Conservation (phyloP, 495 filamentous ascomycete genomes). For the Aspergillus panamensis region DNA sequence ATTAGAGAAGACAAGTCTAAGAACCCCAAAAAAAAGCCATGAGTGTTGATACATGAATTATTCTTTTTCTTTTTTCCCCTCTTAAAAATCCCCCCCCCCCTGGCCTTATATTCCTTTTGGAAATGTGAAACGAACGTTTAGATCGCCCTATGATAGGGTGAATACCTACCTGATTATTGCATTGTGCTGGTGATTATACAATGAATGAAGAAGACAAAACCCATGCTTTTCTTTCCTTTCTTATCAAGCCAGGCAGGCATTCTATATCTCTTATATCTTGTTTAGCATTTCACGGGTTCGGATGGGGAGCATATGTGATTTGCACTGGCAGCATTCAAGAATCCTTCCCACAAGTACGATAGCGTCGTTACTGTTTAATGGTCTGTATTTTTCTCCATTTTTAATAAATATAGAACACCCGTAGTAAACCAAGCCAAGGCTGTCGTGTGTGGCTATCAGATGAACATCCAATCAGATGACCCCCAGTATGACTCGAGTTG, state of each 20-base stretch:
- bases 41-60: neutral
- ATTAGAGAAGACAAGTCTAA: conserved; percentile 3
- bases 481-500: neutral
- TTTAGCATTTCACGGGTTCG: no score
- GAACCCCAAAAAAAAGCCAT: neutral
- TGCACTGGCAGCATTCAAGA: no score
- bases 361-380: no score
- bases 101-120: conserved; percentile 15
- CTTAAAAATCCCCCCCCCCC: neutral
- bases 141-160: conserved; percentile 7
- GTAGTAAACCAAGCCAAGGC: neutral
- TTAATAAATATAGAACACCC: no score
- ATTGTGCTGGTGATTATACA: neutral
- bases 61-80: conserved; percentile 2
- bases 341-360: no score
- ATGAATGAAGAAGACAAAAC: neutral
- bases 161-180: neutral
- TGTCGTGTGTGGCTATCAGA: conserved; percentile 4
- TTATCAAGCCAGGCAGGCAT: no score
- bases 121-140: conserved; percentile 22
- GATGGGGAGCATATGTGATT: no score
- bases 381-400: neutral
- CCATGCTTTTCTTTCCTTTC: neutral
- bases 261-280: no score
- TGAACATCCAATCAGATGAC: conserved; percentile 3